These are phyloP conservation scores for Syzygium syzygioides DNA, from an alignment of 441 rosid genomes.

Conservation along the genomic window DNA sequence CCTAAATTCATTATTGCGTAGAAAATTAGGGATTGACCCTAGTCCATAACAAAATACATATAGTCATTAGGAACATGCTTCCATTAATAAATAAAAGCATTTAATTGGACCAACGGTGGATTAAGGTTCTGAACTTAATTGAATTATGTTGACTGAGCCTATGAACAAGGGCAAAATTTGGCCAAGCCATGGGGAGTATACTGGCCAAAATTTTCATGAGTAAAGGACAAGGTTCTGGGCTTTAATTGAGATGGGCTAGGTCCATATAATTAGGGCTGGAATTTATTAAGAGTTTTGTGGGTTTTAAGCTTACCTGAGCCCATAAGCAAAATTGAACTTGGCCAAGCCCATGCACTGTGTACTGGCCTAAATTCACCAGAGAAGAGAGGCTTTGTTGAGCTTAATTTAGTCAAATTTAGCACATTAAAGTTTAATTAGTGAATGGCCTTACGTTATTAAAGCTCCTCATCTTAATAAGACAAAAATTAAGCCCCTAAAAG, in stretches of 20 bases:
- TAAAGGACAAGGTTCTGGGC: not conserved
- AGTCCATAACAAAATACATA: not conserved
- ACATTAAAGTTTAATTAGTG: no score
- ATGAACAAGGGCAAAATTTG: not conserved
- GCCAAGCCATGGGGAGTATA: not conserved
- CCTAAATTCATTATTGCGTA: not conserved
- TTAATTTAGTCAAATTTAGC: no score
- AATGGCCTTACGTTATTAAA: no score
- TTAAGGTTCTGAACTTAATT: not conserved
- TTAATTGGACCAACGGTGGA: not conserved
- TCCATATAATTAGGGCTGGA: no score
- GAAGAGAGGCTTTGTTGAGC: no score
- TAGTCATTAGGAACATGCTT: not conserved
- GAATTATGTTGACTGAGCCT: not conserved
- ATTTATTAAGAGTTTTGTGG: no score
- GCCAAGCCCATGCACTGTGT: no score
- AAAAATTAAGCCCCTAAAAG: no score
- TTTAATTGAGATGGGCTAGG: not conserved
- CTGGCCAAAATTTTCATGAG: not conserved
- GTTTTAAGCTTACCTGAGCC: no score
- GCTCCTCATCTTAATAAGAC: no score
- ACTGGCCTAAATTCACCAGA: no score
- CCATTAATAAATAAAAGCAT: not conserved
- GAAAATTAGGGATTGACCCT: rapidly evolving
- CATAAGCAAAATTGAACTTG: no score